Evolutionary conservation across 208 protist genomes (phyloP).

Genomic region (Trypanosoma lewisi): DNA sequence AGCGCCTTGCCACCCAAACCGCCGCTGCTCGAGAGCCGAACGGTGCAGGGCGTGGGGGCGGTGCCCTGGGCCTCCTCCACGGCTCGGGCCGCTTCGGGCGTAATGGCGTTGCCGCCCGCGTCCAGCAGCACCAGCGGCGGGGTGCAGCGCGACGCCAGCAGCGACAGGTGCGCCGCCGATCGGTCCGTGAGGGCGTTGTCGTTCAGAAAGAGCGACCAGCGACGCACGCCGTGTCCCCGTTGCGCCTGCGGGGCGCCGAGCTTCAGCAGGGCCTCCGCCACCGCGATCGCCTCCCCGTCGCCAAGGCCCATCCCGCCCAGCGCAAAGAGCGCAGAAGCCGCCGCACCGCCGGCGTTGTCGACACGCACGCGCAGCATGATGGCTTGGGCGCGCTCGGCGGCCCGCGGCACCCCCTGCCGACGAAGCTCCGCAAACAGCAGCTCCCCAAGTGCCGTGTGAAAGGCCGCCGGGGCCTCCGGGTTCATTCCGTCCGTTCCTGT

Average conservation of each 20-base stretch:
- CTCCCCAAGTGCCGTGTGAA: neutral
- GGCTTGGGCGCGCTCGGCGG: neutral
- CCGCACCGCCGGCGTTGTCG: neutral
- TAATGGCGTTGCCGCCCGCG: conserved; percentile 4
- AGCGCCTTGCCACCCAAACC: neutral
- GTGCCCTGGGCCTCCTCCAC: conserved; percentile 5
- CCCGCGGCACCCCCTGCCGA: neutral
- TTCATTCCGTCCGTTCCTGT: neutral
- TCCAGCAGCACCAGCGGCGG: conserved; percentile 10
- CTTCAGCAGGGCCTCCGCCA: conserved; percentile 64
- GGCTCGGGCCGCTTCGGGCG: neutral
- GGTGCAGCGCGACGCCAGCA: conserved; percentile 36
- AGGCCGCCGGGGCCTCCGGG: neutral
- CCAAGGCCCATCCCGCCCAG: conserved; percentile 33
- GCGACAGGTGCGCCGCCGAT: conserved; percentile 37
- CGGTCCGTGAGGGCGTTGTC: conserved; percentile 52
- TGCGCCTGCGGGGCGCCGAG: conserved; percentile 13
- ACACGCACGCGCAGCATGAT: conserved; percentile 7
- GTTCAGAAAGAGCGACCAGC: conserved; percentile 22
- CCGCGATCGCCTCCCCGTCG: conserved; percentile 53
- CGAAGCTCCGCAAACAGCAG: conserved; percentile 2
- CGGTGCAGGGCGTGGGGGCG: neutral
- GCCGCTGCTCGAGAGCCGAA: neutral
- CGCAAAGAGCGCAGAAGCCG: conserved; percentile 23
- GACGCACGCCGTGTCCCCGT: conserved; percentile 1